phyloP scores from a whole-genome alignment of 2,329 filamentous ascomycete genomes.

The Hymenoscyphus fraxineus region DNA sequence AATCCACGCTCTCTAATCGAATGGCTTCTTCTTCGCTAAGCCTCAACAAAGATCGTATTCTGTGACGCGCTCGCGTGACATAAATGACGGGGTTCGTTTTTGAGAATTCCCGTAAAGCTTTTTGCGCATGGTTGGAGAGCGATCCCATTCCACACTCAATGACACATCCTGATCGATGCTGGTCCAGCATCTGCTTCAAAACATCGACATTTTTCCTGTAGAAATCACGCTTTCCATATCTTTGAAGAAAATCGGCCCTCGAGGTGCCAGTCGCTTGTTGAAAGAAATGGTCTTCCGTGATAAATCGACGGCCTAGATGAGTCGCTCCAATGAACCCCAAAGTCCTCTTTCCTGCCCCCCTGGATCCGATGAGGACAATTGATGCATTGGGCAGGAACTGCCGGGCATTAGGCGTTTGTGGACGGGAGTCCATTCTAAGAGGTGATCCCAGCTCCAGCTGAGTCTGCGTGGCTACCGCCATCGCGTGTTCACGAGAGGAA shows the following conservation, averaged over 20 bases:
- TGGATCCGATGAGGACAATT: conserved; percentile 68
- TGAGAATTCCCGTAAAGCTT: conserved; percentile 59
- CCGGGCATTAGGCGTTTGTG: conserved; percentile 22
- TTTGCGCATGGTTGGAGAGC: conserved; percentile 36
- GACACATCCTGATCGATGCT: conserved; percentile 58
- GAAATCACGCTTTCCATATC: conserved; percentile 59
- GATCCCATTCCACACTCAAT: conserved; percentile 69
- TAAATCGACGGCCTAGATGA: conserved; percentile 62
- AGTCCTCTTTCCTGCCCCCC: conserved; percentile 72
- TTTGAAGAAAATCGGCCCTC: conserved; percentile 59
- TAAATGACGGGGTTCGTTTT: conserved; percentile 67
- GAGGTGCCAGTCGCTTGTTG: conserved; percentile 59
- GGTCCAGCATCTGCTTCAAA: conserved; percentile 54
- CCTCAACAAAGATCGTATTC: conserved; percentile 51
- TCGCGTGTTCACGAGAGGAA: conserved; percentile 11
- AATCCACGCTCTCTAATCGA: conserved; percentile 42
- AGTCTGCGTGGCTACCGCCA: conserved; percentile 30
- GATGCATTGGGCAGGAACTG: conserved; percentile 52
- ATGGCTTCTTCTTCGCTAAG: conserved; percentile 42
- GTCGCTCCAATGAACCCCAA: conserved; percentile 72
- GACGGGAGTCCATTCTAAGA: conserved; percentile 22
- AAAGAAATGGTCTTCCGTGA: conserved; percentile 68
- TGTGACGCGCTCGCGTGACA: conserved; percentile 60
- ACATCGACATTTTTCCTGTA: conserved; percentile 60
- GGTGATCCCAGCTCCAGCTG: conserved; percentile 15